A percentile compares a stretch with the other conserved stretches of the same genome.
These are phyloP conservation scores for Gleditsia sinensis DNA, from an alignment of 306 rosid species.

Conservation along the genomic window DNA sequence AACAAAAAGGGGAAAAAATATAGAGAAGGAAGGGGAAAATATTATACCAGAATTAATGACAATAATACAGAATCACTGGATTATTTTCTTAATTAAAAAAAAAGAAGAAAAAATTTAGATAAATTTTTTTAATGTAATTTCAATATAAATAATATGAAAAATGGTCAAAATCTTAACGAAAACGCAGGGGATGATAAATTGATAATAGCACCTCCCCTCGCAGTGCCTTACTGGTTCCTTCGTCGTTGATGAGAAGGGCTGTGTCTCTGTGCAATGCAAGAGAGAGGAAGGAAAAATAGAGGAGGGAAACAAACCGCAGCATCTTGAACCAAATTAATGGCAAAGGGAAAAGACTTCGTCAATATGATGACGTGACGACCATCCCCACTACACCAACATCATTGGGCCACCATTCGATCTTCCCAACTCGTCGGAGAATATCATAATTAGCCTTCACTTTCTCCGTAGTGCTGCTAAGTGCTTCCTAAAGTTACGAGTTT, in stretches of 20 bases:
- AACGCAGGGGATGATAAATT: background rate
- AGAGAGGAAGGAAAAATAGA: background rate
- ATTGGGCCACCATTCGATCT: slow-evolving; percentile 55
- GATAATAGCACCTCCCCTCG: background rate
- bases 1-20: background rate
- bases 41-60: background rate
- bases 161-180: slow-evolving; percentile 14
- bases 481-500: slow-evolving; percentile 20
- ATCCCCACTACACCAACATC: slow-evolving; percentile 49
- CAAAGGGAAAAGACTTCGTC: slow-evolving; percentile 43
- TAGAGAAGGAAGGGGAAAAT: too few species aligned
- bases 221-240: background rate
- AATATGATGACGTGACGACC: slow-evolving; percentile 59
- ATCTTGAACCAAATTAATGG: slow-evolving; percentile 2
- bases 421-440: slow-evolving; percentile 69
- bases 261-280: background rate
- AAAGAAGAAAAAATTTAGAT: background rate
- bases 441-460: slow-evolving; percentile 14
- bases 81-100: background rate
- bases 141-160: background rate
- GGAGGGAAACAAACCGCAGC: background rate
- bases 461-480: slow-evolving; percentile 8
- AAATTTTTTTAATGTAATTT: background rate
- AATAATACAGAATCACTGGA: background rate
- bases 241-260: background rate